Conservation (phyloP, 1,139 yeast genomes). For the Petasospora rhodanensis region DNA sequence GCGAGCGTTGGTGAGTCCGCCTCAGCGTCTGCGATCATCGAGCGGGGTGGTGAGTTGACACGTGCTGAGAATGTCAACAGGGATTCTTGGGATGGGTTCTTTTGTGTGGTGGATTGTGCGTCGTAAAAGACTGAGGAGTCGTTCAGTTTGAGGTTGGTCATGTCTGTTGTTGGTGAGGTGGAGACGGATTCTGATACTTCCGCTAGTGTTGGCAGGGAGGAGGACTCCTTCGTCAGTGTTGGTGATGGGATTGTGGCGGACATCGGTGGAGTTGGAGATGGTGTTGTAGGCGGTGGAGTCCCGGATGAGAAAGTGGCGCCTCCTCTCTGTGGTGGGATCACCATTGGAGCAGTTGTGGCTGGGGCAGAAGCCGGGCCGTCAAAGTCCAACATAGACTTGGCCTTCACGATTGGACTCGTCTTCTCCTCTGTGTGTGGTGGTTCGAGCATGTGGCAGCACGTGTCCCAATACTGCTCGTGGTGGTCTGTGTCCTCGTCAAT, state of each 20-base stretch:
- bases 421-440: conserved; percentile 7
- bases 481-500: conserved; percentile 41
- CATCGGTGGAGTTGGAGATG: conserved; percentile 5
- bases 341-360: no score
- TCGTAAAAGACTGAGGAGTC: background rate
- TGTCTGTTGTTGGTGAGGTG: conserved; percentile 11
- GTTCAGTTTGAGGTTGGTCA: no score
- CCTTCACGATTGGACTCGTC: conserved; percentile 14
- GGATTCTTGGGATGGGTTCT: conserved; percentile 5
- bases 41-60: conserved; percentile 6
- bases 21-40: conserved; percentile 5
- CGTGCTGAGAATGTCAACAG: conserved; percentile 6
- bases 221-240: background rate
- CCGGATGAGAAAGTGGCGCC: no score
- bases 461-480: conserved; percentile 6
- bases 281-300: conserved; percentile 1
- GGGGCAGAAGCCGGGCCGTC: no score
- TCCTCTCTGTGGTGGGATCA: no score
- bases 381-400: conserved; percentile 23
- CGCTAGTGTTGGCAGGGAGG: conserved; percentile 18
- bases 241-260: conserved; percentile 2
- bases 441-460: conserved; percentile 2
- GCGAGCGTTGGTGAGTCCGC: background rate
- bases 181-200: conserved; percentile 19
- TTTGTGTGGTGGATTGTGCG: background rate